phyloP scores from a whole-genome alignment of 805 yeast species.

The Candida coquimbonensis region DNA sequence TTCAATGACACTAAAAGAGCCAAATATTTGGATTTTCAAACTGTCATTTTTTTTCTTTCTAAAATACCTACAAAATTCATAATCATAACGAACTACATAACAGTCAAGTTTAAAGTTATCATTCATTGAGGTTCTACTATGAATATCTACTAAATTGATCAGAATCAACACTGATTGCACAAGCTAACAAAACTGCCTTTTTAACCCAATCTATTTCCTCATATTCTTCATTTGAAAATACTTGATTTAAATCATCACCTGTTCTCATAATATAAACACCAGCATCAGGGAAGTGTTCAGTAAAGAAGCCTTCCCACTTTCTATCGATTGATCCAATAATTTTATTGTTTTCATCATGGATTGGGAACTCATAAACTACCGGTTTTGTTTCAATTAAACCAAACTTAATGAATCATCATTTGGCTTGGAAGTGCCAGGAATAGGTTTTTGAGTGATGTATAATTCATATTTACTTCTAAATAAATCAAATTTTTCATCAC shows the following conservation, averaged over 20 bases:
- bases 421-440: neutral
- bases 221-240: neutral
- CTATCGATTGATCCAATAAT: constrained; percentile 2
- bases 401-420: neutral
- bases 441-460: neutral
- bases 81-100: no score
- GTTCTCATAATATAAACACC: constrained; percentile 1
- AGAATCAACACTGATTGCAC: constrained; percentile 3
- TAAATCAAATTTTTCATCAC: constrained; percentile 1
- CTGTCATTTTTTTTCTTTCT: no score
- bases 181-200: constrained; percentile 1
- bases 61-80: no score
- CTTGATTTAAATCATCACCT: neutral
- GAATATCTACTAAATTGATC: neutral
- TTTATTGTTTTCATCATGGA: neutral
- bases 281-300: neutral
- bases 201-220: neutral
- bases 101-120: no score
- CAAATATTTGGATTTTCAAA: no score
- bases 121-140: constrained; percentile 19
- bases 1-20: no score
- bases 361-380: constrained; percentile 1
- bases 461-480: constrained; percentile 2
- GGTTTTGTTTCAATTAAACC: neutral
- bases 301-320: neutral